Evolutionary conservation across 257 asterid species (phyloP).

Genomic region (Fraxinus americana): DNA sequence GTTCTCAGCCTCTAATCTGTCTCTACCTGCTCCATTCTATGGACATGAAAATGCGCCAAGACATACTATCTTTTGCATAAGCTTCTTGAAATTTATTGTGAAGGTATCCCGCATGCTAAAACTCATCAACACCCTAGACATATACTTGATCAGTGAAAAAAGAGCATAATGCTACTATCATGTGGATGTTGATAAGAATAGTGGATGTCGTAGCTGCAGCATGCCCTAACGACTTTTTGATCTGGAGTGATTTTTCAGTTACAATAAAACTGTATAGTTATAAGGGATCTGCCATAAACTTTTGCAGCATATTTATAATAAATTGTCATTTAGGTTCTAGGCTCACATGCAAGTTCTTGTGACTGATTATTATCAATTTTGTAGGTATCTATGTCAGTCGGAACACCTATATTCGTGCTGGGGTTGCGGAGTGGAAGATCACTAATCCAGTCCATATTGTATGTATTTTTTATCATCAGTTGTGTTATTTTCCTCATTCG

Average conservation of each 20-base stretch:
- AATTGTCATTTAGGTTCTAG: not conserved
- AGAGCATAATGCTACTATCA: not conserved
- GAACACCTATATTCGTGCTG: constrained; percentile 93
- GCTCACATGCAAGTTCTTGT: not conserved
- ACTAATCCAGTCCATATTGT: constrained; percentile 93
- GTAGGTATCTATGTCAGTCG: constrained; percentile 90
- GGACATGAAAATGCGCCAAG: not conserved
- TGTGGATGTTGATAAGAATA: not conserved
- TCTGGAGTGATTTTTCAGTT: not conserved
- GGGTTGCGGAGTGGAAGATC: constrained; percentile 90
- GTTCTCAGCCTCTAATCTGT: not conserved
- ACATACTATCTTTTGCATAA: not conserved
- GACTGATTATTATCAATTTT: constrained; percentile 23
- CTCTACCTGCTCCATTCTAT: not conserved
- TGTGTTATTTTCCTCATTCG: constrained; percentile 14
- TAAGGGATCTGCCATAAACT: not conserved
- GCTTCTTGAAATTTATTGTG: not conserved
- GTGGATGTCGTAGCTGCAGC: no score
- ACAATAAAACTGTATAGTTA: not conserved
- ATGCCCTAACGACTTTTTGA: not conserved
- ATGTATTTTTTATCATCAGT: constrained; percentile 35
- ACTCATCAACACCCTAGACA: not conserved
- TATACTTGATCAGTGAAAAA: not conserved
- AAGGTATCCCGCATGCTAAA: not conserved
- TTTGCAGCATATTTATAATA: not conserved